A percentile compares a stretch with the other conserved stretches of the same genome.
phyloP scores from a whole-genome alignment of 495 filamentous ascomycete species.

The Neurospora sp. region DNA sequence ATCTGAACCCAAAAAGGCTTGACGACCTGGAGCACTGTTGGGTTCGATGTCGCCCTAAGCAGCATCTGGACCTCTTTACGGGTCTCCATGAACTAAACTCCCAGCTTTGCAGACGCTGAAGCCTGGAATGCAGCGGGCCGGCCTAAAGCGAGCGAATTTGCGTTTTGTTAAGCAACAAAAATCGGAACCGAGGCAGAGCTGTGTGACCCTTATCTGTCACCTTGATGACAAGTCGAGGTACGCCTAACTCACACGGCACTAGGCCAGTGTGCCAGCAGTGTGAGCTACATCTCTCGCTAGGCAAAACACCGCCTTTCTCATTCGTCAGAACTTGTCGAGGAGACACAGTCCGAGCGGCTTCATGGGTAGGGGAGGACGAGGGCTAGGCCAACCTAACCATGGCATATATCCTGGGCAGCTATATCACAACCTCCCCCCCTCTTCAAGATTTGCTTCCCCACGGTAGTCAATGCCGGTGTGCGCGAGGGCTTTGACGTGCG shows the following conservation, averaged over 20 bases:
- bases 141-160: slow-evolving; percentile 8
- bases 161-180: not conserved
- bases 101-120: not conserved
- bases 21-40: not conserved
- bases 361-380: not conserved
- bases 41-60: not conserved
- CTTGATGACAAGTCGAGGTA: not conserved
- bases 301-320: not conserved
- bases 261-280: not conserved
- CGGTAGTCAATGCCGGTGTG: slow-evolving; percentile 16
- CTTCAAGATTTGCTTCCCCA: slow-evolving; percentile 4
- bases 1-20: slow-evolving; percentile 5
- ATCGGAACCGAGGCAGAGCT: not conserved
- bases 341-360: not conserved
- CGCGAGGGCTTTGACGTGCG: slow-evolving; percentile 5
- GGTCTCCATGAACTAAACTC: not conserved
- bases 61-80: not conserved
- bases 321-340: not conserved
- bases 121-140: not conserved
- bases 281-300: not conserved
- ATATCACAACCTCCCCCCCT: not conserved
- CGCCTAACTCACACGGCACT: not conserved
- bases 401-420: not conserved
- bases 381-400: not conserved
- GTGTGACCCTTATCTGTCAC: not conserved